Base-by-base conservation (phyloP, 768 basidiomycete species). In the Melanogaster broomeanus region DNA sequence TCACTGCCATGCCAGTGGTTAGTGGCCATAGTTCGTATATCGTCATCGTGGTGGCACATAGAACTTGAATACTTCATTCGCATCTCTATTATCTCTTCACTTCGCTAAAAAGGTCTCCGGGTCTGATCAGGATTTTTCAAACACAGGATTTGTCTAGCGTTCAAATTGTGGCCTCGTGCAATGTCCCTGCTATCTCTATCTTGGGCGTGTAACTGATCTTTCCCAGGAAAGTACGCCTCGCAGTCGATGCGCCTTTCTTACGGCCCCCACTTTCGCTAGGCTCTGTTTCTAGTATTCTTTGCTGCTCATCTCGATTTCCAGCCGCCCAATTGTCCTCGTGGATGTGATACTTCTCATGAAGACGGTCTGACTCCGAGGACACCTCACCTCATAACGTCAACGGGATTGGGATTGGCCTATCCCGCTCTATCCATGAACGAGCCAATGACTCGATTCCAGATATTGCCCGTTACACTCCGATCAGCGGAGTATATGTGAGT, bases 241-340 rank as follows among this genome's bases (percentile, higher is more conserved):
- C 66, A 50, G 66, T 37, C 68, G 66, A 68, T 70, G 68, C 68
- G 68, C 66, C 63, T 54, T 49, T 25, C 30, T 64, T 67, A 59
- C 65, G 65, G 59, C 67, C 49, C 43, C 43, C 56, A 39, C 37
- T 6, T 63, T 61, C 49, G 53, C 31, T 53, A 27, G 27, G 48
- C 44, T n/a, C 38, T 46, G 44, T 25, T 39, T 51, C 45, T 52
- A 31, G 35, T 64, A 41, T 50, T 45, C 15, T 41, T 46, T 38
- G 34, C 48, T 41, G 51, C 28, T 53, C 53, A 49, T 54, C 25
- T 65, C 55, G 49, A 54, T 34, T 56, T 65, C 56, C 53, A 45
- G 48, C 38, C 40, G 24, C n/a, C 49, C 55, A 59, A 51, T 51
- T 43, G 49, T 39, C 38, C 31, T 41, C 40, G 44, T 49, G 49